Conservation (phyloP, 2,329 filamentous ascomycete species). For the Pseudogymnoascus sp. region DNA sequence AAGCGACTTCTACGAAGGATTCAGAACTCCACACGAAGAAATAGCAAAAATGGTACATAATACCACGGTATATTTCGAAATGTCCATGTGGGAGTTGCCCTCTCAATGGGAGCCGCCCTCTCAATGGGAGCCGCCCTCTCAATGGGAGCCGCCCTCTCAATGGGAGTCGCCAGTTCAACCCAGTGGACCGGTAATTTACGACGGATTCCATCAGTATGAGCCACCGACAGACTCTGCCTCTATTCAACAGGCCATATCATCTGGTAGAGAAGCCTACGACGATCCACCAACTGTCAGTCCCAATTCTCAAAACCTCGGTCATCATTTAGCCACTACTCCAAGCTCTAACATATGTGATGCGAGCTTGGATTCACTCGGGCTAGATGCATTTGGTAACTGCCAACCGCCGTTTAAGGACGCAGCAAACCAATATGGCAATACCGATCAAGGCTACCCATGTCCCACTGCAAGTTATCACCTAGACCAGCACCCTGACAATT, state of each 20-base stretch:
- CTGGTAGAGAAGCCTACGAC: not conserved
- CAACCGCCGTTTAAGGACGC: not conserved
- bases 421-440: not conserved
- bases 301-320: not conserved
- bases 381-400: not conserved
- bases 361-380: not conserved
- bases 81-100: not conserved
- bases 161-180: not conserved
- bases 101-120: no score
- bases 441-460: not conserved
- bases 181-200: not conserved
- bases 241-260: not conserved
- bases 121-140: no score
- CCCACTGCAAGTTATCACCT: not conserved
- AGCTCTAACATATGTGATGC: not conserved
- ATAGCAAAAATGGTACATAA: not conserved
- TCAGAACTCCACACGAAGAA: not conserved
- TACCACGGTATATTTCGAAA: not conserved
- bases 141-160: no score
- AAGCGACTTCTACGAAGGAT: not conserved
- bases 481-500: not conserved
- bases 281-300: not conserved
- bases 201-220: not conserved
- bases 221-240: not conserved
- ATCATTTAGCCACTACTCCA: not conserved